These are phyloP conservation scores for Plectosphaerella cucumerina DNA, from an alignment of 2,329 filamentous ascomycete species.

Conservation along the genomic window DNA sequence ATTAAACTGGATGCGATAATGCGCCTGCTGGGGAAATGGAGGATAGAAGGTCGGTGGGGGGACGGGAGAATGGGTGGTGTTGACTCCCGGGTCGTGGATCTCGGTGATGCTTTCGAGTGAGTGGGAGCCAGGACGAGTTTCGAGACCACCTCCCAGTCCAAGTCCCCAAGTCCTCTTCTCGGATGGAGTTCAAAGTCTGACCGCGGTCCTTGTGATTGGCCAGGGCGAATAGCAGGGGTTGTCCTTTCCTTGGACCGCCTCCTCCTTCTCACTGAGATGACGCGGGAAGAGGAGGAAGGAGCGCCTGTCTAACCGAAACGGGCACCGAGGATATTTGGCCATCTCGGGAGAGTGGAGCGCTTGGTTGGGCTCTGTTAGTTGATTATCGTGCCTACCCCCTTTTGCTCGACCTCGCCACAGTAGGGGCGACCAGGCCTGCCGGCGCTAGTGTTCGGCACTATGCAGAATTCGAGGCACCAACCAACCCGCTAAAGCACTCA, in stretches of 20 bases:
- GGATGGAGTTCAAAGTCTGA: constrained; percentile 25
- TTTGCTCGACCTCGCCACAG: no score
- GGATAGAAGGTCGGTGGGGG: constrained; percentile 7
- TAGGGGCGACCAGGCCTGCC: background rate
- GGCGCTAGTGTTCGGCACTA: background rate
- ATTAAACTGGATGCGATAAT: constrained; percentile 8
- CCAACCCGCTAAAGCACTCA: background rate
- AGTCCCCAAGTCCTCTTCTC: constrained; percentile 7
- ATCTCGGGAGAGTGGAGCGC: no score
- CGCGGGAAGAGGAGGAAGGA: no score
- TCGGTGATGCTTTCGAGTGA: constrained; percentile 10
- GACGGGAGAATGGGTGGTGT: constrained; percentile 7
- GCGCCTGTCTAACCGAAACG: no score
- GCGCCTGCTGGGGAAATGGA: constrained; percentile 11
- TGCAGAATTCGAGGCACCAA: background rate
- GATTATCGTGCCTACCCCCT: no score
- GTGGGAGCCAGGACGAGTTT: constrained; percentile 2
- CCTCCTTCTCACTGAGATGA: no score
- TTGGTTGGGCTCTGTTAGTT: no score
- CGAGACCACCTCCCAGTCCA: constrained; percentile 4
- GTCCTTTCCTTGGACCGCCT: background rate
- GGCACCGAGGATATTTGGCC: no score
- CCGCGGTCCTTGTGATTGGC: constrained; percentile 30
- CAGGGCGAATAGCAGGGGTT: background rate
- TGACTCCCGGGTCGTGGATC: background rate